A percentile compares a stretch with the other conserved stretches of the same genome.
phyloP scores from a whole-genome alignment of 2,329 filamentous ascomycete genomes.

The Alternaria sp. region DNA sequence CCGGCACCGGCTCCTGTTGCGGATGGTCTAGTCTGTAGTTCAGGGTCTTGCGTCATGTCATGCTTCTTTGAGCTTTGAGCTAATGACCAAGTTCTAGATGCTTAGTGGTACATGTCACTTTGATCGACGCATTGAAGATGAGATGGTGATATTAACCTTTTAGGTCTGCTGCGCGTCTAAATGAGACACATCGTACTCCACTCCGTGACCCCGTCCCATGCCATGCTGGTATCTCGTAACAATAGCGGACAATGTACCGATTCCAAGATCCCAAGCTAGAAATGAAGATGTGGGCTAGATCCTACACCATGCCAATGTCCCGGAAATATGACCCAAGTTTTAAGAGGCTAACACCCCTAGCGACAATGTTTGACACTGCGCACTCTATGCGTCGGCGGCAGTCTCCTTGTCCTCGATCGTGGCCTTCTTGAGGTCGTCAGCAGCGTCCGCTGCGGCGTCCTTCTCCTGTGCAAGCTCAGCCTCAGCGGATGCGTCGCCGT shows the following conservation, averaged over 20 bases:
- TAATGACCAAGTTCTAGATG: neutral
- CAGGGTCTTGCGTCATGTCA: constrained; percentile 17
- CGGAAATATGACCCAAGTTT: constrained; percentile 25
- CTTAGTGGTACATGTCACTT: neutral
- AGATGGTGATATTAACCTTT: constrained; percentile 26
- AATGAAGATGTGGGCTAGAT: constrained; percentile 23
- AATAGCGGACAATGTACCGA: constrained; percentile 18
- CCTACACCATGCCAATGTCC: constrained; percentile 24
- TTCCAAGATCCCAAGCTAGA: constrained; percentile 24
- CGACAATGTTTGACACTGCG: constrained; percentile 1
- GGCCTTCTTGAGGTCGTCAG: constrained; percentile 66
- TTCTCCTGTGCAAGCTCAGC: constrained; percentile 64
- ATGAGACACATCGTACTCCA: constrained; percentile 18
- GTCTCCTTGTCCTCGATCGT: constrained; percentile 61
- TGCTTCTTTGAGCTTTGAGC: neutral
- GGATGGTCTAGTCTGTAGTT: constrained; percentile 5
- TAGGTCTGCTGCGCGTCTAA: constrained; percentile 26
- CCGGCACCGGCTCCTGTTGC: constrained; percentile 4
- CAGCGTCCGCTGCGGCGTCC: constrained; percentile 64
- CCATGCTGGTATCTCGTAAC: constrained; percentile 29
- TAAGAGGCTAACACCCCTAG: constrained; percentile 11
- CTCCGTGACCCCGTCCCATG: constrained; percentile 24
- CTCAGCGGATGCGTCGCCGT: constrained; percentile 59
- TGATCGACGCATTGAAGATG: constrained; percentile 8
- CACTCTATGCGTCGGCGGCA: constrained; percentile 31